phyloP scores from a whole-genome alignment of 2,329 filamentous ascomycete species.

The Phialocephala subalpina region DNA sequence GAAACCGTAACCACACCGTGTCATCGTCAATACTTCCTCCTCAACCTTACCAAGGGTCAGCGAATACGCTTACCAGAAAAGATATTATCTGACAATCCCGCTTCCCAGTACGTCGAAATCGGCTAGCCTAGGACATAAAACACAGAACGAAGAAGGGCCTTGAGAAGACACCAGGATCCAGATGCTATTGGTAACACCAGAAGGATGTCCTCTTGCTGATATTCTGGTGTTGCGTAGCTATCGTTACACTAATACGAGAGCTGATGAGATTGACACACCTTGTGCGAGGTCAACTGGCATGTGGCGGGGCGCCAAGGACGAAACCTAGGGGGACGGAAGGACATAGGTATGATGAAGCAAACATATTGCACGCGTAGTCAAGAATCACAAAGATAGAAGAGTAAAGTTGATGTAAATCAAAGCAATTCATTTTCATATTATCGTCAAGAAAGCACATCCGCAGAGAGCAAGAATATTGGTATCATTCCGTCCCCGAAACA shows the following conservation, averaged over 20 bases:
- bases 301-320: too few relatives aligned
- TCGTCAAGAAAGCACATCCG: not conserved
- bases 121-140: too few relatives aligned
- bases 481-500: constrained; percentile 1
- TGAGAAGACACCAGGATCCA: not conserved
- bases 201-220: not conserved
- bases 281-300: not conserved
- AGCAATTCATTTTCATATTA: not conserved
- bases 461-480: not conserved
- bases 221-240: not conserved
- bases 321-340: too few relatives aligned
- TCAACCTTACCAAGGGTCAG: too few relatives aligned
- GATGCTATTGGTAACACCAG: not conserved
- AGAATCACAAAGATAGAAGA: not conserved
- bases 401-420: not conserved
- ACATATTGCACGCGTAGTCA: too few relatives aligned
- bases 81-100: too few relatives aligned
- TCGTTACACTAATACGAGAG: not conserved
- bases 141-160: too few relatives aligned
- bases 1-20: too few relatives aligned
- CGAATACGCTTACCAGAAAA: too few relatives aligned
- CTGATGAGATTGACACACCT: not conserved
- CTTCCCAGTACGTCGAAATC: too few relatives aligned
- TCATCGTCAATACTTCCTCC: too few relatives aligned
- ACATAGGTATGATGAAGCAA: too few relatives aligned